phyloP scores from a whole-genome alignment of 768 basidiomycete genomes.

The Exidia glandulosa region DNA sequence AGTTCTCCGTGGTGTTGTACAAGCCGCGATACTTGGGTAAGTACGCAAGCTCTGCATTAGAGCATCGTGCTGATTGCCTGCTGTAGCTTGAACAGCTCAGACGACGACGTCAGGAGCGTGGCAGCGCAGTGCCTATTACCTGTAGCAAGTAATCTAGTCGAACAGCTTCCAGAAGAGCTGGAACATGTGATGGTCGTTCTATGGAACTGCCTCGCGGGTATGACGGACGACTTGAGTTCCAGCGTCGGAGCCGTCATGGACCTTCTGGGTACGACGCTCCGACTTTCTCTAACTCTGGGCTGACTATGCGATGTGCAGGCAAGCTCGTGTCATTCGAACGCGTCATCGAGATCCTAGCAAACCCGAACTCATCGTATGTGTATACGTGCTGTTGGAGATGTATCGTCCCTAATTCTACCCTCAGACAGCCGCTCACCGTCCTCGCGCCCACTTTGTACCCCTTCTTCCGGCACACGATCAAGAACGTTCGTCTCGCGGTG shows the following conservation, averaged over 20 bases:
- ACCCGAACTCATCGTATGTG: constrained; percentile 62
- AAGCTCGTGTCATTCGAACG: constrained; percentile 69
- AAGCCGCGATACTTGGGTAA: constrained; percentile 85
- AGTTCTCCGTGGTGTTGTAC: constrained; percentile 72
- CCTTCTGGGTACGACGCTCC: constrained; percentile 68
- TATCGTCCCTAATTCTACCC: constrained; percentile 4
- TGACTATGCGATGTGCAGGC: constrained; percentile 32
- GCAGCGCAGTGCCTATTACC: constrained; percentile 88
- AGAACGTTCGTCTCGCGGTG: constrained; percentile 85
- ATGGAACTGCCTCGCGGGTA: constrained; percentile 82
- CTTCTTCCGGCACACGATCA: constrained; percentile 95
- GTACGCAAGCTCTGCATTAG: constrained; percentile 13
- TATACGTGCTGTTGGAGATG: neutral
- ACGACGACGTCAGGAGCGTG: constrained; percentile 94
- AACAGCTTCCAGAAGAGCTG: constrained; percentile 60
- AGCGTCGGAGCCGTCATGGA: constrained; percentile 98
- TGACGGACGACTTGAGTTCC: constrained; percentile 94
- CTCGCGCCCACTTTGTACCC: constrained; percentile 85
- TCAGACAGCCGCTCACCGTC: constrained; percentile 66
- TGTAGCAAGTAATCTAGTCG: constrained; percentile 71
- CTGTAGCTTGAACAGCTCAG: constrained; percentile 69
- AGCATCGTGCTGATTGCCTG: neutral
- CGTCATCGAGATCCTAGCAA: constrained; percentile 67
- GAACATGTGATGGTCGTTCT: constrained; percentile 69
- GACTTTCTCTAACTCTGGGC: neutral